These are phyloP conservation scores for Fusarium verrucosum DNA, from an alignment of 2,329 filamentous ascomycete genomes.

Conservation along the genomic window DNA sequence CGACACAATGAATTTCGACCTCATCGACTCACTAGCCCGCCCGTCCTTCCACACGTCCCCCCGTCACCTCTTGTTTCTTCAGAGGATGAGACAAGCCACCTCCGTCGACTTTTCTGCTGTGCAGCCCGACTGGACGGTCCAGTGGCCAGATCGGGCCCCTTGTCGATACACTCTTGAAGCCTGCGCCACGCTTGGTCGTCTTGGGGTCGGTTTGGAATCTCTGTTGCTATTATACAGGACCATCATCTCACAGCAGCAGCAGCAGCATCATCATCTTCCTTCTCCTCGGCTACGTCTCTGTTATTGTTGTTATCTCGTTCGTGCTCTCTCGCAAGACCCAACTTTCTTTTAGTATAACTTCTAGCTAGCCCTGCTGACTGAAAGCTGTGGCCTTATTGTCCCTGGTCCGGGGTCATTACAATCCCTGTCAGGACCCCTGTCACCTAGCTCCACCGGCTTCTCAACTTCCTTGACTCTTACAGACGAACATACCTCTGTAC, in stretches of 20 bases:
- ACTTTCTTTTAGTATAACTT: conserved; percentile 19
- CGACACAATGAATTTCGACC: conserved; percentile 39
- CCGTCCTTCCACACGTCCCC: conserved; percentile 39
- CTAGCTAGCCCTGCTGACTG: conserved; percentile 36
- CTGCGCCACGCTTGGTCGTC: conserved; percentile 43
- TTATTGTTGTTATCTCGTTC: conserved; percentile 3
- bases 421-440: conserved; percentile 32
- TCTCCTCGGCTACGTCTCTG: conserved; percentile 16
- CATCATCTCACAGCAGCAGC: conserved; percentile 28
- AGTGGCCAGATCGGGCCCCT: conserved; percentile 44
- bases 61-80: conserved; percentile 42
- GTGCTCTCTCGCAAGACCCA: conserved; percentile 7
- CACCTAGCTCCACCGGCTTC: conserved; percentile 31
- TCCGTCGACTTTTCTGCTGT: conserved; percentile 39
- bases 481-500: conserved; percentile 38
- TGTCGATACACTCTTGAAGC: conserved; percentile 44
- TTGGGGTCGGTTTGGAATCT: conserved; percentile 39
- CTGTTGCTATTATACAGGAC: conserved; percentile 20
- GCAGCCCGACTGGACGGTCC: conserved; percentile 43
- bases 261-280: no score
- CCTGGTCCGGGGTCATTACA: conserved; percentile 38
- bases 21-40: conserved; percentile 44
- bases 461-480: conserved; percentile 40
- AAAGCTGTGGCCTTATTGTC: conserved; percentile 42
- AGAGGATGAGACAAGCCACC: conserved; percentile 46